phyloP scores from a whole-genome alignment of 768 basidiomycete species.

The Leccinum uliginosum region DNA sequence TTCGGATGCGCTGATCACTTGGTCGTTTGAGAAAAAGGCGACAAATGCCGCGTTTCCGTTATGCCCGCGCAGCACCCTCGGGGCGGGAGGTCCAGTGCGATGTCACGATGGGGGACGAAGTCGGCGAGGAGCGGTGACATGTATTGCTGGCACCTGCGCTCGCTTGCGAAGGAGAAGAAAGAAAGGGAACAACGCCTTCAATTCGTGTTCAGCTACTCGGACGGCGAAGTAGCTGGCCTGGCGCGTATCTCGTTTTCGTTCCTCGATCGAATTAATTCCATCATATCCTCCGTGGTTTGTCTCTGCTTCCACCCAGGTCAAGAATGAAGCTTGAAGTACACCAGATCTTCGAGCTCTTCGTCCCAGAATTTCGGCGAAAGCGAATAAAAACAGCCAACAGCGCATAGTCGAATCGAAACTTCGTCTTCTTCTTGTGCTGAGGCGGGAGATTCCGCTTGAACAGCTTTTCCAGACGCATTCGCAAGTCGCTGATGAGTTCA shows the following conservation, averaged over 20 bases:
- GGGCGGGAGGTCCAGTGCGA: neutral
- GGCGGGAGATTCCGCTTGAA: conserved; percentile 61
- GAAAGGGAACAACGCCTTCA: no score
- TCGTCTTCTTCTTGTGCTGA: conserved; percentile 56
- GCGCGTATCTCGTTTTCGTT: no score
- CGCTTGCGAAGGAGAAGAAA: neutral
- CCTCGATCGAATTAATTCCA: no score
- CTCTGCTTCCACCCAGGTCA: conserved; percentile 49
- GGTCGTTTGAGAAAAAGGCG: conserved; percentile 11
- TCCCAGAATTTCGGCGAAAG: conserved; percentile 79
- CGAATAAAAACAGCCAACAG: conserved; percentile 85
- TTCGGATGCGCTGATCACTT: conserved; percentile 16
- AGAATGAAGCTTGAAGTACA: conserved; percentile 93
- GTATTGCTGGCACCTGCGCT: neutral
- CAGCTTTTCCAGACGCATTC: conserved; percentile 64
- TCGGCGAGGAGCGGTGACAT: conserved; percentile 7
- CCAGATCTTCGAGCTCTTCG: conserved; percentile 93
- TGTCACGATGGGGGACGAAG: neutral
- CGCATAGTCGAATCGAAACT: conserved; percentile 61
- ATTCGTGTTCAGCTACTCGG: no score
- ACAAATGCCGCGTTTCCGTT: conserved; percentile 10
- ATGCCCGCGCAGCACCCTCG: conserved; percentile 15
- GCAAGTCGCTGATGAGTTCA: conserved; percentile 52
- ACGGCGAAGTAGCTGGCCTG: no score
- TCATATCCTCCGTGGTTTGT: no score